phyloP scores from a whole-genome alignment of 2,329 filamentous ascomycete species.

The Cucurbitaria berberidis region DNA sequence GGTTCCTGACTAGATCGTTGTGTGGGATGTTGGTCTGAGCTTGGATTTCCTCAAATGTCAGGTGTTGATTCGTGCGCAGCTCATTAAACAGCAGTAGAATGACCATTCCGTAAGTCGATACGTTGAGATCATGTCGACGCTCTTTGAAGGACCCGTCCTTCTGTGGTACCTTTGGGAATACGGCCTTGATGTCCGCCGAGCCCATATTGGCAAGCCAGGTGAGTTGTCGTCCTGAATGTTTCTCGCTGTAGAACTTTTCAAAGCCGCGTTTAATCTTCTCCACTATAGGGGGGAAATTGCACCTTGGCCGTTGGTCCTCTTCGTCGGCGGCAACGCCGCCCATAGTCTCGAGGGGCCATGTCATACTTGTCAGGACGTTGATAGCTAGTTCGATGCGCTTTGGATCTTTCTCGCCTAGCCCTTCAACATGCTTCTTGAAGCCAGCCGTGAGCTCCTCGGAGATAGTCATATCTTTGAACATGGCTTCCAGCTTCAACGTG shows the following conservation, averaged over 20 bases:
- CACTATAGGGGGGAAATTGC: constrained; percentile 77
- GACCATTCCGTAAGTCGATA: constrained; percentile 91
- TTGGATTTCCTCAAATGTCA: constrained; percentile 79
- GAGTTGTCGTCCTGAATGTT: constrained; percentile 85
- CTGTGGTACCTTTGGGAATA: constrained; percentile 73
- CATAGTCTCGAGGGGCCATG: constrained; percentile 93
- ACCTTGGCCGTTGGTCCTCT: constrained; percentile 56
- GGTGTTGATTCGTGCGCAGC: constrained; percentile 57
- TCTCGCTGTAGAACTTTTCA: constrained; percentile 83
- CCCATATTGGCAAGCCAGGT: constrained; percentile 82
- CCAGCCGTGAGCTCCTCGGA: constrained; percentile 81
- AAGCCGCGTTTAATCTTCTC: constrained; percentile 81
- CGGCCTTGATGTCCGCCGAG: constrained; percentile 83
- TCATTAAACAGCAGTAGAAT: constrained; percentile 91
- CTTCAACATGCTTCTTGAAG: constrained; percentile 74
- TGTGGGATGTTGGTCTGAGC: constrained; percentile 78
- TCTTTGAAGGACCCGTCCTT: constrained; percentile 71
- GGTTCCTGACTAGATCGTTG: constrained; percentile 74
- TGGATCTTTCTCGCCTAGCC: constrained; percentile 60
- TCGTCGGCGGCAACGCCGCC: constrained; percentile 61
- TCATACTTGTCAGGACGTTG: constrained; percentile 88
- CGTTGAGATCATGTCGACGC: constrained; percentile 85
- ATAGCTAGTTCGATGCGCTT: constrained; percentile 79
- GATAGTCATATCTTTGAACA: constrained; percentile 95
- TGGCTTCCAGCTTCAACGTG: constrained; percentile 89